These are phyloP conservation scores for Auricularia sp. DNA, from an alignment of 768 basidiomycete genomes.

Conservation along the genomic window DNA sequence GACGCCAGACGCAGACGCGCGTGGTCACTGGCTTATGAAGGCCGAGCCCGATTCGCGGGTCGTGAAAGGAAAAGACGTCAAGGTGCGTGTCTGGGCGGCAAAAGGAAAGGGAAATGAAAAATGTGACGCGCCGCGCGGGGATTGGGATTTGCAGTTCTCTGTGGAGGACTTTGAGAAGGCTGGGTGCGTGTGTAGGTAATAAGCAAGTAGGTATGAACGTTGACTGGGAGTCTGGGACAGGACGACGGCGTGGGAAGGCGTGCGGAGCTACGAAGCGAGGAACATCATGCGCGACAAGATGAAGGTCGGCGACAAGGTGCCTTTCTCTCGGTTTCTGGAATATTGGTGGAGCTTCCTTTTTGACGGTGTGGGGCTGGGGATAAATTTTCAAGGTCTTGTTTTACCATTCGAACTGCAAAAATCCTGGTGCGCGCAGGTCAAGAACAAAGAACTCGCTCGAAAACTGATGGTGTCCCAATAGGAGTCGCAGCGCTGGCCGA, in stretches of 20 bases:
- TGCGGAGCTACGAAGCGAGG: constrained; percentile 71
- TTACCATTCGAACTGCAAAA: constrained; percentile 83
- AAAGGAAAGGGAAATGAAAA: constrained; percentile 10
- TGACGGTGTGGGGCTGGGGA: too few species aligned
- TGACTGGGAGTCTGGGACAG: constrained; percentile 12
- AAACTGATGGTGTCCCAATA: constrained; percentile 14
- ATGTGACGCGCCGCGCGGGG: constrained; percentile 1
- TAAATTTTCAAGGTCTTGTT: constrained; percentile 50
- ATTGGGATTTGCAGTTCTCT: constrained; percentile 48
- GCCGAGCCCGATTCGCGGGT: constrained; percentile 78
- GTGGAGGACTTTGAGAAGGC: constrained; percentile 74
- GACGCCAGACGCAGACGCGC: too few species aligned
- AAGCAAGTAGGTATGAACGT: not conserved
- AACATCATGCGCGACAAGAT: constrained; percentile 72
- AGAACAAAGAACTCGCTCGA: too few species aligned
- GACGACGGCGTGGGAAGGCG: constrained; percentile 80
- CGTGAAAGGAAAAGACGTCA: constrained; percentile 82
- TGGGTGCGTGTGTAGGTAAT: not conserved
- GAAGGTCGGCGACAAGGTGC: constrained; percentile 62
- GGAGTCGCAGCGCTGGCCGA: constrained; percentile 77
- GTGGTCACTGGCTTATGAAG: constrained; percentile 59
- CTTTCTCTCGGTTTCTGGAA: constrained; percentile 6
- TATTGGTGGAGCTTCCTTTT: not conserved
- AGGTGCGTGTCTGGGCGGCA: constrained; percentile 28
- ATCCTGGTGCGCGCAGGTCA: constrained; percentile 42